Evolutionary conservation across 306 rosid genomes (phyloP).

Genomic region (Mimosa bimucronata): DNA sequence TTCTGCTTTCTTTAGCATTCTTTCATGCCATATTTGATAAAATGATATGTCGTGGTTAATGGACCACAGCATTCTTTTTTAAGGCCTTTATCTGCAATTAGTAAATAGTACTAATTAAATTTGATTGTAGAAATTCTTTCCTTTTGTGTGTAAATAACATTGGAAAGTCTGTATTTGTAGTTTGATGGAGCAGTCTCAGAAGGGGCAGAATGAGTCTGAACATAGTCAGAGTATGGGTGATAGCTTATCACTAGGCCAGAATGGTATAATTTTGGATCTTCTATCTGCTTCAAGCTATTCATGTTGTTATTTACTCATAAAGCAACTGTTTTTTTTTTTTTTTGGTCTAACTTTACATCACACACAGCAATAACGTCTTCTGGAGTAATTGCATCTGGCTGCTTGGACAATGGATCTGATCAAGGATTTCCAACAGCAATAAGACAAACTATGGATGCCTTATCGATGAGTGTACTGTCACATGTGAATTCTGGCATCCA

Average conservation of each 20-base stretch:
- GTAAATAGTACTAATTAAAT: slow-evolving; percentile 10
- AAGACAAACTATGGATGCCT: slow-evolving; percentile 47
- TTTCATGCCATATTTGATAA: slow-evolving; percentile 25
- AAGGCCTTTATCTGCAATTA: background rate
- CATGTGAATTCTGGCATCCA: slow-evolving; percentile 55
- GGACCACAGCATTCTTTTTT: background rate
- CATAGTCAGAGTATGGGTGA: slow-evolving; percentile 52
- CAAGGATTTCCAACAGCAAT: slow-evolving; percentile 57
- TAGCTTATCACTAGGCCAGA: slow-evolving; percentile 47
- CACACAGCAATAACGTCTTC: slow-evolving; percentile 49
- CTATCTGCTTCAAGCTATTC: slow-evolving; percentile 34
- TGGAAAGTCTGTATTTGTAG: slow-evolving; percentile 55
- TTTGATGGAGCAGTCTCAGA: slow-evolving; percentile 58
- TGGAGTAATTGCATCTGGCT: slow-evolving; percentile 52
- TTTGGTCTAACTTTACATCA: slow-evolving; percentile 34
- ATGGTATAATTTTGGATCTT: slow-evolving; percentile 44
- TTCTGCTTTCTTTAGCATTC: slow-evolving; percentile 21
- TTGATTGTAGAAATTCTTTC: slow-evolving; percentile 21
- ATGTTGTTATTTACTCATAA: slow-evolving; percentile 5
- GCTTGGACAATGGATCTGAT: slow-evolving; percentile 59
- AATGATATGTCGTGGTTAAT: background rate
- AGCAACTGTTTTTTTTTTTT: slow-evolving; percentile 30
- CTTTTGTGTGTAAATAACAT: slow-evolving; percentile 28
- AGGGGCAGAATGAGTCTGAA: slow-evolving; percentile 58
- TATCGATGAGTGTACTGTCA: slow-evolving; percentile 45